These are phyloP conservation scores for Mortierella sp. DNA, from an alignment of 371 early-diverging fungal genomes.

Conservation along the genomic window DNA sequence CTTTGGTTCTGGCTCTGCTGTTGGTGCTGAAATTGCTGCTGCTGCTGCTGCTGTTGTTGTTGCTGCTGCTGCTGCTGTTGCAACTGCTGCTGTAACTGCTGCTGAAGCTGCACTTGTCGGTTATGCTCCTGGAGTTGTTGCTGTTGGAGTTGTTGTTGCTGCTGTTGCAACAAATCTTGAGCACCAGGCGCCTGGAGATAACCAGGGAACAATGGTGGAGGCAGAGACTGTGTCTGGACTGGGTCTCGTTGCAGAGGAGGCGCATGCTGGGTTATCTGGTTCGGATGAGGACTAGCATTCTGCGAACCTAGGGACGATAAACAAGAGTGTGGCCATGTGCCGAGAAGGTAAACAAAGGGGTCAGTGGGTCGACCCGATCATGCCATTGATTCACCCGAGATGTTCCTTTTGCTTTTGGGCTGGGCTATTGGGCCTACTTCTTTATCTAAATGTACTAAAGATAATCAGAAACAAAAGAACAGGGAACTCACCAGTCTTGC, in stretches of 20 bases:
- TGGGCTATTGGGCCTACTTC: not conserved
- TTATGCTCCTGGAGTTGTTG: conserved; percentile 14
- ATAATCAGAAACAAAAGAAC: not conserved
- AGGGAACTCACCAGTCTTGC: conserved; percentile 32
- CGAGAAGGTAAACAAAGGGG: not conserved
- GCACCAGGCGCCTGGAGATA: conserved; percentile 30
- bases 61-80: conserved; percentile 27
- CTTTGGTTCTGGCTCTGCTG: conserved; percentile 17
- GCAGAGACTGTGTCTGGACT: conserved; percentile 9
- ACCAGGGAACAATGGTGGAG: conserved; percentile 23
- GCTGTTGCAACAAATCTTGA: conserved; percentile 29
- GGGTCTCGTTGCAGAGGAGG: not conserved
- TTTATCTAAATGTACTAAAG: not conserved
- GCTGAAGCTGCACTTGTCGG: not conserved
- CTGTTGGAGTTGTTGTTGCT: conserved; percentile 3
- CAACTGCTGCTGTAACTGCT: conserved; percentile 16
- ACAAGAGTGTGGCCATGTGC: not conserved
- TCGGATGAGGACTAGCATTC: conserved; percentile 11
- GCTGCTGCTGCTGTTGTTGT: conserved; percentile 27
- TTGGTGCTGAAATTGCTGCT: conserved; percentile 17
- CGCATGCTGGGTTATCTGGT: conserved; percentile 7
- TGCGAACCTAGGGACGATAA: not conserved
- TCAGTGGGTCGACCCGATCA: conserved; percentile 9
- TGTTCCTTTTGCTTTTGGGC: not conserved
- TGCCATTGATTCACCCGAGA: conserved; percentile 8